Percentiles rank a stretch among this genome's conserved stretches.
Conservation (phyloP, 1,284 basidiomycete species). For the Earliella scabrosa region DNA sequence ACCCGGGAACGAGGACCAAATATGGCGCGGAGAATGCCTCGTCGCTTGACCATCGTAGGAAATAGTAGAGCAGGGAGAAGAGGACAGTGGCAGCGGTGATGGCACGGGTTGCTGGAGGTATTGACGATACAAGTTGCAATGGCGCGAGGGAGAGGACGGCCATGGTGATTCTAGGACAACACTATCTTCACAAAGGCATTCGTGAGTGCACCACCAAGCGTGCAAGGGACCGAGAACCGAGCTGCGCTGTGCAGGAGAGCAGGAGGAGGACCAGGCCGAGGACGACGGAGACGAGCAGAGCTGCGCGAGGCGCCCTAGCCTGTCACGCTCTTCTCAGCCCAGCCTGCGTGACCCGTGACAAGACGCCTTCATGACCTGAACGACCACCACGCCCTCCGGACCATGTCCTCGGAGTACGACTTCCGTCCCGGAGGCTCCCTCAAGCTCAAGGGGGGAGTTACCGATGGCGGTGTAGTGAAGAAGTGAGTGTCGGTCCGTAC, state of each 20-base stretch:
- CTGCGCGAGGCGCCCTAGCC: no score
- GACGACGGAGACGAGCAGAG: background rate
- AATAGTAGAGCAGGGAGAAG: conserved; percentile 67
- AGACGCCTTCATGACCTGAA: conserved; percentile 26
- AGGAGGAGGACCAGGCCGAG: background rate
- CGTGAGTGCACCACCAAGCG: background rate
- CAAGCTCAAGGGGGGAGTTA: conserved; percentile 86
- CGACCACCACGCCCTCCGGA: conserved; percentile 25
- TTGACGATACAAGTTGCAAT: conserved; percentile 65
- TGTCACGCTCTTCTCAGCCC: conserved; percentile 17
- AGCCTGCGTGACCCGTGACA: conserved; percentile 31
- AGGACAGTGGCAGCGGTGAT: conserved; percentile 74
- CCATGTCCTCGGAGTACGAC: conserved; percentile 81
- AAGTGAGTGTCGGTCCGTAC: conserved; percentile 60
- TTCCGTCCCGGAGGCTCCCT: conserved; percentile 86
- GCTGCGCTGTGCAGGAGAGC: background rate
- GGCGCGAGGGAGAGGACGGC: conserved; percentile 72
- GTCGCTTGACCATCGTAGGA: conserved; percentile 59
- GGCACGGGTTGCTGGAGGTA: conserved; percentile 80
- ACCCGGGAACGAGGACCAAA: conserved; percentile 85
- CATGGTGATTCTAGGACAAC: conserved; percentile 45
- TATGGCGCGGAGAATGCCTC: conserved; percentile 63
- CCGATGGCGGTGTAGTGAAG: conserved; percentile 76
- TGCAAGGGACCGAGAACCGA: background rate
- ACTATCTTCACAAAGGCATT: conserved; percentile 10